phyloP scores from a whole-genome alignment of 75 land plant genomes.

The Pinus tabuliformis region DNA sequence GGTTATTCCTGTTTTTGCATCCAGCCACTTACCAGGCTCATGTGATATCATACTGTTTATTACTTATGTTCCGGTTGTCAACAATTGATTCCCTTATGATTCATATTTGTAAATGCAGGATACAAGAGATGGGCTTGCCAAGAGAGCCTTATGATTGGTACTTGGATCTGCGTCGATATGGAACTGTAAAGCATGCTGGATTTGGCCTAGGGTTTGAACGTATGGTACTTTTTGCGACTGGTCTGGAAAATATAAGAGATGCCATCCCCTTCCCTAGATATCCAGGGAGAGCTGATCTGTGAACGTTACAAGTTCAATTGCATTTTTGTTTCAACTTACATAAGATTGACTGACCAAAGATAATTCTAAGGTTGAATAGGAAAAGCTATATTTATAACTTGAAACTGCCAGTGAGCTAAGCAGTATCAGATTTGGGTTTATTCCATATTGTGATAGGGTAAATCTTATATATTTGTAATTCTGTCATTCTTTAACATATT shows the following conservation, averaged over 20 bases:
- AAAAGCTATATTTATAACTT: no score
- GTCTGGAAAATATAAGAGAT: conserved; percentile 93
- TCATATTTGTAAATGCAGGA: conserved; percentile 38
- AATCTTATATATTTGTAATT: no score
- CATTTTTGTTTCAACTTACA: no score
- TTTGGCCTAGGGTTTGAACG: conserved; percentile 98
- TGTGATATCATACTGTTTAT: neutral
- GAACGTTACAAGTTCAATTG: neutral
- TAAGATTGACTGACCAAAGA: no score
- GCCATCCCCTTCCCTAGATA: conserved; percentile 96
- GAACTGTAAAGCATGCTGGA: conserved; percentile 93
- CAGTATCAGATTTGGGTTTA: no score
- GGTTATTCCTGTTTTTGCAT: neutral
- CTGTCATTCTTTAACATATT: no score
- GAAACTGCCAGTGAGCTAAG: no score
- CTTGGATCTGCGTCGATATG: conserved; percentile 84
- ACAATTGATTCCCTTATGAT: neutral
- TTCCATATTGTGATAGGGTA: no score
- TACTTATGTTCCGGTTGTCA: neutral
- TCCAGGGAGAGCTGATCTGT: conserved; percentile 95
- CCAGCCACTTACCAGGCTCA: neutral
- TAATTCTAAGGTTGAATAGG: no score
- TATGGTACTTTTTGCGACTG: conserved; percentile 96
- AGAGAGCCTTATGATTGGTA: conserved; percentile 97
- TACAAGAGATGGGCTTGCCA: conserved; percentile 80